Evolutionary conservation across 768 basidiomycete species (phyloP).

Genomic region (Tremella fuciformis): DNA sequence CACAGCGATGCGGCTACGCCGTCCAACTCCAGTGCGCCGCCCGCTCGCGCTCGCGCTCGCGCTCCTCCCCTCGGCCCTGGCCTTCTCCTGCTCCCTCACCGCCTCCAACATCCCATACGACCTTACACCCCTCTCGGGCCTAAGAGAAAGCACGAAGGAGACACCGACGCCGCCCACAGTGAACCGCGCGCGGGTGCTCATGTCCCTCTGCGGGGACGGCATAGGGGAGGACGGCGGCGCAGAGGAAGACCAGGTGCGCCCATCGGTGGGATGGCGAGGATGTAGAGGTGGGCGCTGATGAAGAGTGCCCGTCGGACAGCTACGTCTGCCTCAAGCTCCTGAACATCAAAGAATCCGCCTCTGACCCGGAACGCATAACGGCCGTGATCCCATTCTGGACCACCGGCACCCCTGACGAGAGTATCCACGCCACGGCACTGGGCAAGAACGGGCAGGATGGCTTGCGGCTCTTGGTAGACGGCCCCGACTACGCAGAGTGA

Average conservation of each 20-base stretch:
- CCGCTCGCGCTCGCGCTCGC: not conserved
- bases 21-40: not conserved
- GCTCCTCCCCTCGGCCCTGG: constrained; percentile 9
- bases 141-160: constrained; percentile 25
- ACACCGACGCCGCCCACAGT: constrained; percentile 50
- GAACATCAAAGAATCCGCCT: constrained; percentile 44
- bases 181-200: constrained; percentile 34
- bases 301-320: constrained; percentile 47
- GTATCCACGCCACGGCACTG: constrained; percentile 29
- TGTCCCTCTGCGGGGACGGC: constrained; percentile 45
- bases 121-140: constrained; percentile 31
- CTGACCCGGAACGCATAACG: constrained; percentile 41
- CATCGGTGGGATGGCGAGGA: no score
- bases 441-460: constrained; percentile 40
- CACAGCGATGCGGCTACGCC: no score
- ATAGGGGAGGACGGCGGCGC: constrained; percentile 38
- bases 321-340: constrained; percentile 45
- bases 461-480: constrained; percentile 41
- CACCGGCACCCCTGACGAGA: constrained; percentile 25
- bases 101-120: constrained; percentile 40
- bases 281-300: not conserved
- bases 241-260: constrained; percentile 51
- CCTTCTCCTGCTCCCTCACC: constrained; percentile 31
- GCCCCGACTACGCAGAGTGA: constrained; percentile 50
- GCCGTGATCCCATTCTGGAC: constrained; percentile 51